These are phyloP conservation scores for Tolypocladium ovalisporum DNA, from an alignment of 2,329 filamentous ascomycete genomes.

Conservation along the genomic window DNA sequence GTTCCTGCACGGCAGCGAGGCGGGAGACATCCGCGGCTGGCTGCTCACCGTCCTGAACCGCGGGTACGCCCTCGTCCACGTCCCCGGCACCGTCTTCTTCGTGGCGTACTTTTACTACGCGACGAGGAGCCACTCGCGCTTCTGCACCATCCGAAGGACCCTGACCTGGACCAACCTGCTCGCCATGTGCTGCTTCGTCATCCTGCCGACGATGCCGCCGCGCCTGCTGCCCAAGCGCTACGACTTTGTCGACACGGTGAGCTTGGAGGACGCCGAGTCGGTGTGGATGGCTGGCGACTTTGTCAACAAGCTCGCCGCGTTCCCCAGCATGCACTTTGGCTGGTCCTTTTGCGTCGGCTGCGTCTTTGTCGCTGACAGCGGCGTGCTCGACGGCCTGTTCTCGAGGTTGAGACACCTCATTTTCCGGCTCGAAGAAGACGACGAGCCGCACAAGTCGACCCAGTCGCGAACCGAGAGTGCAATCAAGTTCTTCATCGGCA, in stretches of 20 bases:
- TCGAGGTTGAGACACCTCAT: constrained; percentile 1
- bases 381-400: constrained; percentile 28
- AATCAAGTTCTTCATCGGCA: constrained; percentile 34
- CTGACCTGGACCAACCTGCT: constrained; percentile 52
- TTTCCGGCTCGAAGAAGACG: background rate
- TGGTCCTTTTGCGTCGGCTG: constrained; percentile 42
- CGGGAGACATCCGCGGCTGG: constrained; percentile 20
- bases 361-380: constrained; percentile 39
- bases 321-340: constrained; percentile 46
- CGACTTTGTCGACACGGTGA: constrained; percentile 52
- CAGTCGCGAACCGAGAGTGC: constrained; percentile 23
- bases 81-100: constrained; percentile 65
- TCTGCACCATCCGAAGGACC: constrained; percentile 28
- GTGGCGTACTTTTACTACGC: constrained; percentile 59
- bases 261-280: constrained; percentile 37
- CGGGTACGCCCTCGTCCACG: constrained; percentile 68
- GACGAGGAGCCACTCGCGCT: constrained; percentile 46
- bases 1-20: constrained; percentile 43
- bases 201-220: constrained; percentile 55
- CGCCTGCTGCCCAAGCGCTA: constrained; percentile 49
- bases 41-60: constrained; percentile 55
- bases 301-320: constrained; percentile 45
- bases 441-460: background rate
- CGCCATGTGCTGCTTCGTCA: constrained; percentile 50
- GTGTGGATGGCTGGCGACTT: constrained; percentile 55